phyloP scores from a whole-genome alignment of 2,329 filamentous ascomycete species.

The Clarireedia homoeocarpa region DNA sequence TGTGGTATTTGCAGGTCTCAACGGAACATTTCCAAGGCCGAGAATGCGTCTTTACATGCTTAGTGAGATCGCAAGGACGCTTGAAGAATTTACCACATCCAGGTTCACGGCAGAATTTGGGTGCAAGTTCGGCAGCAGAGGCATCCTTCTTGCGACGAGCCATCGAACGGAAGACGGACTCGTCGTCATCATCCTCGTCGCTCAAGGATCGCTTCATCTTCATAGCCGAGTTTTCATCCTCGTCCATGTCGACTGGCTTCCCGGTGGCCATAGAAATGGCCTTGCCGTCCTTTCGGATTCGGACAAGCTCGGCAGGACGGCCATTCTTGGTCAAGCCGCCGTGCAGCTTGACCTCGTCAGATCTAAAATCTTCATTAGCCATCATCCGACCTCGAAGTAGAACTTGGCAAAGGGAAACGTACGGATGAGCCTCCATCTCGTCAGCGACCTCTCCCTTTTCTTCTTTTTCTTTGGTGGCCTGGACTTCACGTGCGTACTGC shows the following conservation, averaged over 20 bases:
- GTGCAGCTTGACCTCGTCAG: conserved; percentile 70
- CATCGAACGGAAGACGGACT: conserved; percentile 84
- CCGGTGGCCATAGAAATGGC: conserved; percentile 70
- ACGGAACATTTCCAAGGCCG: conserved; percentile 91
- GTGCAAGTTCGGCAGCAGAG: conserved; percentile 72
- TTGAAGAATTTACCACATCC: conserved; percentile 90
- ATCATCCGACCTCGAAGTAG: background rate
- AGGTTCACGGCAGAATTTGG: conserved; percentile 65
- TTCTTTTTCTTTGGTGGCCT: conserved; percentile 62
- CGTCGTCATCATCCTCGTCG: conserved; percentile 67
- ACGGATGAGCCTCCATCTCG: conserved; percentile 52
- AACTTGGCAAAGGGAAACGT: conserved; percentile 30
- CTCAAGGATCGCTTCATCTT: conserved; percentile 60
- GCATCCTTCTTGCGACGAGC: conserved; percentile 92
- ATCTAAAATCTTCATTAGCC: conserved; percentile 34
- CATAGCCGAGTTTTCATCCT: conserved; percentile 40
- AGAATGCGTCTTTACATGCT: conserved; percentile 96
- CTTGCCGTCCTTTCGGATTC: conserved; percentile 69
- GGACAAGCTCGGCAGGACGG: conserved; percentile 74
- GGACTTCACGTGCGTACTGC: conserved; percentile 79
- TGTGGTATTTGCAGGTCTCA: conserved; percentile 78
- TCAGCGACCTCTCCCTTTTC: conserved; percentile 45
- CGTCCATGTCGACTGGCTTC: conserved; percentile 50
- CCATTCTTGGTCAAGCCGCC: conserved; percentile 78
- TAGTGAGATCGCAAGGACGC: conserved; percentile 92